phyloP scores from a whole-genome alignment of 495 filamentous ascomycete genomes.

The Lasiosphaeriaceae sp. region DNA sequence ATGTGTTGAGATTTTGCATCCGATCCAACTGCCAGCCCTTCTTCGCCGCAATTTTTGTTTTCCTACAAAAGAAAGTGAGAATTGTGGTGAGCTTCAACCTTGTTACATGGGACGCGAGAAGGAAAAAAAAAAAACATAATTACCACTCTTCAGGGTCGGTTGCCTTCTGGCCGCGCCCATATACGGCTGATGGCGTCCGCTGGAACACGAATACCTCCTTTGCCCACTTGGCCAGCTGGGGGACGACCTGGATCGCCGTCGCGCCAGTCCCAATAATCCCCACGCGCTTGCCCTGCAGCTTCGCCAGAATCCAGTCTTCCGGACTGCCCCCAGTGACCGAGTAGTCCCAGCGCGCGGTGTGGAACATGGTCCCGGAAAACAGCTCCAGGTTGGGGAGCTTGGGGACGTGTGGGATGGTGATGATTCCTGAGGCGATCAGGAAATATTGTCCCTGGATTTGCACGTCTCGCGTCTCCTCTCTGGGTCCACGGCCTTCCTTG shows the following conservation, averaged over 20 bases:
- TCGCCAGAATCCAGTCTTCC: conserved; percentile 37
- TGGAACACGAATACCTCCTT: conserved; percentile 55
- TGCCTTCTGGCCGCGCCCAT: conserved; percentile 40
- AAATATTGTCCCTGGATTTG: conserved; percentile 36
- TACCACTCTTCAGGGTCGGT: conserved; percentile 47
- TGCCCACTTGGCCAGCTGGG: conserved; percentile 45
- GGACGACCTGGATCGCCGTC: conserved; percentile 51
- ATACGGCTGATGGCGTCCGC: conserved; percentile 52
- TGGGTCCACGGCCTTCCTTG: conserved; percentile 30
- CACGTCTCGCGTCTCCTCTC: conserved; percentile 24
- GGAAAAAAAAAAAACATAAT: not conserved
- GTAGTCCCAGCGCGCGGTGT: conserved; percentile 55
- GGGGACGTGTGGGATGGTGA: conserved; percentile 45
- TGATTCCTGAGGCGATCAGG: conserved; percentile 33
- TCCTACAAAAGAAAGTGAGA: conserved; percentile 16
- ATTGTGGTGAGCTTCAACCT: not conserved
- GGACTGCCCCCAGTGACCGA: conserved; percentile 49
- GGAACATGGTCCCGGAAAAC: conserved; percentile 48
- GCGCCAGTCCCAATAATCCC: conserved; percentile 55
- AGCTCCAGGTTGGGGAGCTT: conserved; percentile 38
- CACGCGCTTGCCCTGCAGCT: conserved; percentile 47
- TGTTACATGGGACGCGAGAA: not conserved
- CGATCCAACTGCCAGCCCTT: conserved; percentile 45
- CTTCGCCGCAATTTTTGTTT: conserved; percentile 31
- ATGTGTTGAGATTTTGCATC: conserved; percentile 30